A percentile compares a stretch with the other conserved stretches of the same genome.
Evolutionary conservation across 495 filamentous ascomycete genomes (phyloP).

Genomic region (Penicillium coprophilum): DNA sequence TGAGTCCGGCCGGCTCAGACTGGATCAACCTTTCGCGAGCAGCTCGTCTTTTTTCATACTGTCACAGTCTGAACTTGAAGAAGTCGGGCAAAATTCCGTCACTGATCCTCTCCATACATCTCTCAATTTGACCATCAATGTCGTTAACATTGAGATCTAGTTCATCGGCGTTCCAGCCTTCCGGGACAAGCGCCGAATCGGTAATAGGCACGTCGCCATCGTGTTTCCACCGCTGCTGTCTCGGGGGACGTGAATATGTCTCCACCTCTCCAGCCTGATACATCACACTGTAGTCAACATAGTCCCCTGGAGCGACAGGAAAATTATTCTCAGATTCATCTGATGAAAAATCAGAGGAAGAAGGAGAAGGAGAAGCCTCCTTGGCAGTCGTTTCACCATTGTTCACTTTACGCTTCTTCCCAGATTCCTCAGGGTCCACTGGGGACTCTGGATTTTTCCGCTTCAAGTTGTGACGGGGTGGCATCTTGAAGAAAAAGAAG

Average conservation of each 20-base stretch:
- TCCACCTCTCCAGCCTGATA: not conserved
- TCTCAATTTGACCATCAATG: slow-evolving; percentile 10
- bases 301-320: not conserved
- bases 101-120: slow-evolving; percentile 8
- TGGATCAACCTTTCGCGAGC: not conserved
- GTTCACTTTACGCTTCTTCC: not conserved
- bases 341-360: not conserved
- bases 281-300: not conserved
- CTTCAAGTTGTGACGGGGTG: not conserved
- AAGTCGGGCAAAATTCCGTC: slow-evolving; percentile 11
- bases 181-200: not conserved
- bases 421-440: not conserved
- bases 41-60: not conserved
- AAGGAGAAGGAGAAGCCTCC: not conserved
- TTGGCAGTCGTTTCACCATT: not conserved
- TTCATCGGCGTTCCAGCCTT: slow-evolving; percentile 6
- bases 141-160: slow-evolving; percentile 6
- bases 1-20: not conserved
- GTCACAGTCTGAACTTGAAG: not conserved
- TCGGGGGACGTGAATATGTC: not conserved
- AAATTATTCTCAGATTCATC: not conserved
- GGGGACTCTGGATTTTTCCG: not conserved
- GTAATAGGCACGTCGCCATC: not conserved
- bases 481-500: not conserved
- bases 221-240: slow-evolving; percentile 5